Evolutionary conservation across 176 grass and related monocot genomes (phyloP).

Genomic region (Oryza glumipatula): DNA sequence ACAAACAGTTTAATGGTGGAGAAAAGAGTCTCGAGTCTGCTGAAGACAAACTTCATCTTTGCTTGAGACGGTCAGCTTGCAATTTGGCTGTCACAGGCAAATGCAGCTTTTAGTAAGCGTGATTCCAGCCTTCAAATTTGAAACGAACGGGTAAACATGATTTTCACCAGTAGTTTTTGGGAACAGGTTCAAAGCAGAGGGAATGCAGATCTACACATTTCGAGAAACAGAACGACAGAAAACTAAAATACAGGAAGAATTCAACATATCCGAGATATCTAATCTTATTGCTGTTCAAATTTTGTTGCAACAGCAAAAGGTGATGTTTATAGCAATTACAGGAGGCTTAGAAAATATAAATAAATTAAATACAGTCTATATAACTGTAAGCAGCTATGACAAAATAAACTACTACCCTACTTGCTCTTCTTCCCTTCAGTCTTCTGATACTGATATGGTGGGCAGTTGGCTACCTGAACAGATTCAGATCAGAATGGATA

Average conservation of each 20-base stretch:
- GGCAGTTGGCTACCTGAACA: slow-evolving; percentile 62
- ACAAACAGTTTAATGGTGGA: not conserved
- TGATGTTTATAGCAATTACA: slow-evolving; percentile 4
- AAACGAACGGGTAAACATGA: not conserved
- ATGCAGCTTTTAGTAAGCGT: not conserved
- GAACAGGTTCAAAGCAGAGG: not conserved
- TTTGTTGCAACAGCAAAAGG: slow-evolving; percentile 21
- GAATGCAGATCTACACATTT: not conserved
- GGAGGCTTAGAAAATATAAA: slow-evolving; percentile 14
- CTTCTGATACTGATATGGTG: not conserved
- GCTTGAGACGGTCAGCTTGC: too few species aligned
- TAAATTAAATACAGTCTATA: slow-evolving; percentile 11
- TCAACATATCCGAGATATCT: not conserved
- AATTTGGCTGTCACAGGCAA: not conserved
- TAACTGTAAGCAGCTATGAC: not conserved
- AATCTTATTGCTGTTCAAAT: not conserved
- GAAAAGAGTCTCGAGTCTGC: not conserved
- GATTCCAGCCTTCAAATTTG: not conserved
- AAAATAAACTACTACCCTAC: slow-evolving; percentile 28
- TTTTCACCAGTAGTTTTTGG: not conserved
- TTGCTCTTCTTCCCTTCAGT: not conserved
- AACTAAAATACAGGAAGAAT: slow-evolving; percentile 9
- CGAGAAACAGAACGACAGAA: not conserved
- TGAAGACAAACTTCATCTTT: not conserved
- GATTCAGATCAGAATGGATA: slow-evolving; percentile 81